Percentiles rank a stretch among this genome's conserved stretches.
phyloP scores from a whole-genome alignment of 2,329 filamentous ascomycete species.

The Xylariaceae sp. region DNA sequence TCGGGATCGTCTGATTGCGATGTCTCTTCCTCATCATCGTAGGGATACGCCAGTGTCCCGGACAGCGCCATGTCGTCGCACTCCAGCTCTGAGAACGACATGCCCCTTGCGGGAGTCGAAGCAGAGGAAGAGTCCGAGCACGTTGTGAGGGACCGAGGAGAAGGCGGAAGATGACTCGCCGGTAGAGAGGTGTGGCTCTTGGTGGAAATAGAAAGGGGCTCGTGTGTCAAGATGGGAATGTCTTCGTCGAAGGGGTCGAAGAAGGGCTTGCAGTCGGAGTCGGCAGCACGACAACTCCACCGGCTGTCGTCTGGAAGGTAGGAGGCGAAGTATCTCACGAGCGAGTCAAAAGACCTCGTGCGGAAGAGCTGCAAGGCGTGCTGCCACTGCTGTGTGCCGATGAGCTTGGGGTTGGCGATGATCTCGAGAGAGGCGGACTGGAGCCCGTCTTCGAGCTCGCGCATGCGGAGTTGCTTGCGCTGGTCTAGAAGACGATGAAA shows the following conservation, averaged over 20 bases:
- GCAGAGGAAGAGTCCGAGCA: conserved; percentile 36
- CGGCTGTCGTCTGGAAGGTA: conserved; percentile 50
- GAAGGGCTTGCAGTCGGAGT: conserved; percentile 29
- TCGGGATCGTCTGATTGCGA: conserved; percentile 43
- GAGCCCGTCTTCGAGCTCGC: conserved; percentile 51
- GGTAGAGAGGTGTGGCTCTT: conserved; percentile 16
- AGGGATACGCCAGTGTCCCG: conserved; percentile 32
- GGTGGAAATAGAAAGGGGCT: conserved; percentile 34
- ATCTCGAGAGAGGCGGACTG: conserved; percentile 57
- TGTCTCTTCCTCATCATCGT: conserved; percentile 32
- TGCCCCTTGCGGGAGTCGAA: conserved; percentile 41
- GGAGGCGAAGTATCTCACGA: conserved; percentile 56
- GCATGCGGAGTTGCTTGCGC: conserved; percentile 50
- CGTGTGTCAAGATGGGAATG: conserved; percentile 38
- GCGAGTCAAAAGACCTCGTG: conserved; percentile 54
- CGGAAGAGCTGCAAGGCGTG: conserved; percentile 56
- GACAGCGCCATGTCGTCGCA: conserved; percentile 34
- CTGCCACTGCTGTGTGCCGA: conserved; percentile 57
- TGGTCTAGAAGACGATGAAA: conserved; percentile 51
- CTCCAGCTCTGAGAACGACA: conserved; percentile 48
- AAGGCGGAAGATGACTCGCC: conserved; percentile 34
- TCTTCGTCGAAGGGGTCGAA: conserved; percentile 39
- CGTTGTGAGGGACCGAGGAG: conserved; percentile 48
- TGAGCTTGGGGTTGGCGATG: conserved; percentile 54
- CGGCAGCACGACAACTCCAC: conserved; percentile 31